Conservation (phyloP, 768 basidiomycete genomes). For the Hygrophorus pudorinus region DNA sequence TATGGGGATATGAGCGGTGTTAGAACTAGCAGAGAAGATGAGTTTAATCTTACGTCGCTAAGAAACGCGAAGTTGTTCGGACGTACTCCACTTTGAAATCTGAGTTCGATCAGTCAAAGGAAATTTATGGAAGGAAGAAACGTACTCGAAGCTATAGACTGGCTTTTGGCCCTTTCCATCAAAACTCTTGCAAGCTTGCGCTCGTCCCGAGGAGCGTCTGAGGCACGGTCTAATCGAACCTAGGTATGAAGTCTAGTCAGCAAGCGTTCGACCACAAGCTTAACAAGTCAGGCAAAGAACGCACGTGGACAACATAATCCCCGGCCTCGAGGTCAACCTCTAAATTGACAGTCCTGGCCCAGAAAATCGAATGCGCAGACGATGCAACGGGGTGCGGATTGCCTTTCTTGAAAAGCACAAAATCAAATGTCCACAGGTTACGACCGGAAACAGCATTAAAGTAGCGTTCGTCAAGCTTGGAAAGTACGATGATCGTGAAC, state of each 20-base stretch:
- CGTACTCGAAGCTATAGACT: conserved; percentile 38
- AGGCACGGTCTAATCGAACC: conserved; percentile 14
- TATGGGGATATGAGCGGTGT: no score
- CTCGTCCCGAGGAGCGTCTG: conserved; percentile 22
- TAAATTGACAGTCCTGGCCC: conserved; percentile 26
- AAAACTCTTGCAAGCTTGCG: conserved; percentile 31
- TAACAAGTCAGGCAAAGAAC: conserved; percentile 2
- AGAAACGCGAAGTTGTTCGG: no score
- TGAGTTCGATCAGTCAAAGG: neutral
- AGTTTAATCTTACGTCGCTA: no score
- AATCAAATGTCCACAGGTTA: conserved; percentile 34
- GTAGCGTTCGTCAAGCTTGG: conserved; percentile 35
- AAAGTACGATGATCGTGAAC: conserved; percentile 34
- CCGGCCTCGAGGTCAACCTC: conserved; percentile 31
- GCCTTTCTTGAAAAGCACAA: conserved; percentile 35
- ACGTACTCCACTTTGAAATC: conserved; percentile 17
- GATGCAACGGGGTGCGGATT: conserved; percentile 23
- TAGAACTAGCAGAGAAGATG: no score
- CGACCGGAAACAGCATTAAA: conserved; percentile 29
- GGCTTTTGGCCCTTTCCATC: conserved; percentile 35
- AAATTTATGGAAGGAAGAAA: conserved; percentile 18
- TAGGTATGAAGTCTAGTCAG: conserved; percentile 1
- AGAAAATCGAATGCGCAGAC: conserved; percentile 22
- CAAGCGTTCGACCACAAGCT: neutral
- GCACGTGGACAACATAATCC: conserved; percentile 32